phyloP scores from a whole-genome alignment of 371 early-diverging fungal species.

The Lichtheimia hyalospora region DNA sequence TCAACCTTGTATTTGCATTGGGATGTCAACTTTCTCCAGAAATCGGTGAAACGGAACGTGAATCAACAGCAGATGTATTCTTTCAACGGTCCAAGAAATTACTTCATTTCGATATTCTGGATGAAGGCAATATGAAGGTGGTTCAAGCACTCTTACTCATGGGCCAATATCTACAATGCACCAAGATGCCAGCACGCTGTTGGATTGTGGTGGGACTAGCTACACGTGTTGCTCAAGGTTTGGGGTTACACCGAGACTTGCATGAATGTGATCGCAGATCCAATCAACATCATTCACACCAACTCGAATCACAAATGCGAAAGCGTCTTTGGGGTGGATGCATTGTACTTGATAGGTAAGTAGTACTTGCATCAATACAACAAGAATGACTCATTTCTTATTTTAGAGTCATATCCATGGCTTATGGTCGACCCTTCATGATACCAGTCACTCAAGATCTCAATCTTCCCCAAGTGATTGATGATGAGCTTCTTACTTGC shows the following conservation, averaged over 20 bases:
- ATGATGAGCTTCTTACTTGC: slow-evolving; percentile 22
- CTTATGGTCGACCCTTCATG: slow-evolving; percentile 30
- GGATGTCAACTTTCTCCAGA: slow-evolving; percentile 30
- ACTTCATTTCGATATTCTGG: slow-evolving; percentile 27
- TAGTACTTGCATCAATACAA: not conserved
- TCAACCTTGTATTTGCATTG: slow-evolving; percentile 28
- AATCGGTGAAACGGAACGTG: slow-evolving; percentile 21
- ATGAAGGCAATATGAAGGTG: slow-evolving; percentile 26
- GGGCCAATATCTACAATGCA: slow-evolving; percentile 32
- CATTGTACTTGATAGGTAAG: slow-evolving; percentile 23
- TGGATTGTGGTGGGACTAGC: slow-evolving; percentile 30
- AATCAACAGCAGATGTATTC: slow-evolving; percentile 22
- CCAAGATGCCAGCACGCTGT: slow-evolving; percentile 25
- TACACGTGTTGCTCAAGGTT: slow-evolving; percentile 23
- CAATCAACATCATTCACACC: slow-evolving; percentile 4
- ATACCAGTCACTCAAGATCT: slow-evolving; percentile 22
- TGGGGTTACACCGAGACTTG: slow-evolving; percentile 24
- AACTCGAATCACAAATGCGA: slow-evolving; percentile 19
- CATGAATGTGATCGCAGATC: not conserved
- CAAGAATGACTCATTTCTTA: not conserved
- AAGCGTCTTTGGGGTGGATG: slow-evolving; percentile 29
- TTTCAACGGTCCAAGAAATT: slow-evolving; percentile 27
- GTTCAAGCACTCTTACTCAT: slow-evolving; percentile 27
- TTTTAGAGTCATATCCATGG: slow-evolving; percentile 26
- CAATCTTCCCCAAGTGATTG: slow-evolving; percentile 19